Evolutionary conservation across 73 alveolate species (phyloP), one percentile per base, ranked within the genome.

Genomic region (Tetrahymena malaccensis): DNA sequence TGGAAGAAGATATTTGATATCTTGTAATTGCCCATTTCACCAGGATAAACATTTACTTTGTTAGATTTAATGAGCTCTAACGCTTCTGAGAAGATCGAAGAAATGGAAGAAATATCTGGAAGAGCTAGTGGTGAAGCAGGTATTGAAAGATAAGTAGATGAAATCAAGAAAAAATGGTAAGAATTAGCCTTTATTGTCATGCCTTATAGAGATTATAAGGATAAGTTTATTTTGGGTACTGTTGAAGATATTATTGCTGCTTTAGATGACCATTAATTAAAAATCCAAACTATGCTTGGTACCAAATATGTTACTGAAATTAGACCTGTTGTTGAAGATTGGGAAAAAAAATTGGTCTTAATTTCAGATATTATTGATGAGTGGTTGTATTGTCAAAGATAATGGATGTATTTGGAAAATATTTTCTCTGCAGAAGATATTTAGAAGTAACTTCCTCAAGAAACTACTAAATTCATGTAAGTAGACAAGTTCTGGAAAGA

Each of bases 341-440:
- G 99, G 99, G 99, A 99, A 96, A 98, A 97, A 96, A 97, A 98
- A 94, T 97, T 99, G 83, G 98, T 99, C 85, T 96, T 93, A 22
- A 99, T 99, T n/a, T 97, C 99, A 22, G 99, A 99, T 98, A 99
- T 99, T 89, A 99, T 99, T 55, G 99, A 99, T 96, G 99, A 99
- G 96, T 99, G 99, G 99, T 97, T 99, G 83, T 94, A 98, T 58
- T 99, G 98, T 93, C 99, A 99, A 96, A 97, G 99, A 58, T 99
- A 99, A 85, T 99, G 99, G 99, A 99, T 99, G 99, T 99, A 99
- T 97, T 97, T 99, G 94, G 99, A 99, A 97, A 99, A 99, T 98
- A 99, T 99, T 97, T 99, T 99, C 98, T 96, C 98, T 34, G 99
- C 99, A 58, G 99, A 99, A 94, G 99, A 99, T 97, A 99, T 99